A percentile compares a stretch with the other conserved stretches of the same genome.
phyloP scores from a whole-genome alignment of 208 protist species.

The Crithidia expoeki region DNA sequence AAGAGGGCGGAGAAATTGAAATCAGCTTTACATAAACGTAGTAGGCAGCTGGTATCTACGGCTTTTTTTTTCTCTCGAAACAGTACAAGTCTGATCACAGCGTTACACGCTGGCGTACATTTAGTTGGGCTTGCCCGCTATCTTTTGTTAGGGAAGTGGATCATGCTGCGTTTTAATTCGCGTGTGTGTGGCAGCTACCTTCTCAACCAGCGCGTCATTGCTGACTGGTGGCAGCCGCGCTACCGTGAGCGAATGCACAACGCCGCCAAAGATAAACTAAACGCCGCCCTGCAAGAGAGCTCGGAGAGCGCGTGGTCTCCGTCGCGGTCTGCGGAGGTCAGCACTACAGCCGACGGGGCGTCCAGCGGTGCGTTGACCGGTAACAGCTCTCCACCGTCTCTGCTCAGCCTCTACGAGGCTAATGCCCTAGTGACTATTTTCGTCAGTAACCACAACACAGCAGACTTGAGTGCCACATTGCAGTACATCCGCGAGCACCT shows the following conservation, averaged over 20 bases:
- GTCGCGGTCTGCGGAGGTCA: background rate
- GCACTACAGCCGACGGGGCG: background rate
- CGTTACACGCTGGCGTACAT: too few relatives aligned
- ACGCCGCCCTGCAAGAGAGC: constrained; percentile 31
- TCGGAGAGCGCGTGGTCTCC: background rate
- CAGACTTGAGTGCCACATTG: constrained; percentile 62
- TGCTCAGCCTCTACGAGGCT: constrained; percentile 53
- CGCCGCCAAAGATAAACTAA: constrained; percentile 50
- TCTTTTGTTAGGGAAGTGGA: too few relatives aligned
- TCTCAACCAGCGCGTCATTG: constrained; percentile 60
- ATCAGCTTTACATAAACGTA: too few relatives aligned
- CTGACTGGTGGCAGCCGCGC: constrained; percentile 86
- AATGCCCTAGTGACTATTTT: constrained; percentile 78
- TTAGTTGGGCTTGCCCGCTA: too few relatives aligned
- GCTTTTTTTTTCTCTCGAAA: too few relatives aligned
- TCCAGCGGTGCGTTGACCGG: background rate
- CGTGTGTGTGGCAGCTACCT: constrained; percentile 51
- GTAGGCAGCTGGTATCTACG: too few relatives aligned
- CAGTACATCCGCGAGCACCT: constrained; percentile 84
- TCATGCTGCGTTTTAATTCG: constrained; percentile 39
- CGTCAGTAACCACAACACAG: constrained; percentile 66
- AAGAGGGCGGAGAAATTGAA: background rate
- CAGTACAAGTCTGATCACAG: too few relatives aligned
- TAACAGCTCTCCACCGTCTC: background rate
- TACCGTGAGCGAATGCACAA: constrained; percentile 71